A percentile compares a stretch with the other conserved stretches of the same genome.
These are phyloP conservation scores for Coffea humblotiana DNA, from an alignment of 305 asterid genomes.

Conservation along the genomic window DNA sequence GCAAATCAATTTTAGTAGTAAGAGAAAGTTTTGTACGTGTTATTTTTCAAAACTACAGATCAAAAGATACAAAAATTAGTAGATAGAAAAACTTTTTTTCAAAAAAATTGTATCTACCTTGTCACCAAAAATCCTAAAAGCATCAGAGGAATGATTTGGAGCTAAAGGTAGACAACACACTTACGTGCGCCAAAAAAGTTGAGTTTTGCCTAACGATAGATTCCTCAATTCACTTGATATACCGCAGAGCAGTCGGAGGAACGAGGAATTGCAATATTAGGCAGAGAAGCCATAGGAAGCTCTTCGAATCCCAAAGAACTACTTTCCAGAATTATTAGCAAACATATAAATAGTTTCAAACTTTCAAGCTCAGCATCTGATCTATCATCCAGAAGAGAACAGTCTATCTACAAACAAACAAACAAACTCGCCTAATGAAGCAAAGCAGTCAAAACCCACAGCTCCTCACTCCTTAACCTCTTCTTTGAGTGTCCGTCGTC, in stretches of 20 bases:
- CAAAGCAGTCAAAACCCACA: too few relatives aligned
- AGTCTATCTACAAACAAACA: too few relatives aligned
- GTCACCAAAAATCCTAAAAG: slow-evolving; percentile 43
- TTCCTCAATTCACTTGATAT: slow-evolving; percentile 30
- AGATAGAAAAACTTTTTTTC: background rate
- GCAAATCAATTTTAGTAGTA: too few relatives aligned
- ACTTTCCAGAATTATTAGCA: too few relatives aligned
- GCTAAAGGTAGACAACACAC: slow-evolving; percentile 55
- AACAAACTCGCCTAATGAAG: too few relatives aligned
- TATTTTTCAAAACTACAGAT: background rate
- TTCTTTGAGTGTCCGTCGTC: too few relatives aligned
- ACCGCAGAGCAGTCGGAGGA: background rate
- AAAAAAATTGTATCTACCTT: slow-evolving; percentile 41
- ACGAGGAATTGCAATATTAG: slow-evolving; percentile 55
- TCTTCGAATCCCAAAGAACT: too few relatives aligned
- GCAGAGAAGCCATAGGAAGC: slow-evolving; percentile 12
- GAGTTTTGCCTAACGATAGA: slow-evolving; percentile 61
- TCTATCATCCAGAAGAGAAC: too few relatives aligned
- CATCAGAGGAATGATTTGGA: slow-evolving; percentile 30
- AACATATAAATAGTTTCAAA: too few relatives aligned
- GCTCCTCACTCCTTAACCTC: too few relatives aligned
- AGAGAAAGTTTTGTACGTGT: background rate
- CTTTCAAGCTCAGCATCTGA: too few relatives aligned
- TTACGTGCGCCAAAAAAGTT: slow-evolving; percentile 24
- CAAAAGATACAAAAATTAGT: background rate